Base-by-base conservation (phyloP, 202 grass and related monocot species). In the Saccharum hybrid region DNA sequence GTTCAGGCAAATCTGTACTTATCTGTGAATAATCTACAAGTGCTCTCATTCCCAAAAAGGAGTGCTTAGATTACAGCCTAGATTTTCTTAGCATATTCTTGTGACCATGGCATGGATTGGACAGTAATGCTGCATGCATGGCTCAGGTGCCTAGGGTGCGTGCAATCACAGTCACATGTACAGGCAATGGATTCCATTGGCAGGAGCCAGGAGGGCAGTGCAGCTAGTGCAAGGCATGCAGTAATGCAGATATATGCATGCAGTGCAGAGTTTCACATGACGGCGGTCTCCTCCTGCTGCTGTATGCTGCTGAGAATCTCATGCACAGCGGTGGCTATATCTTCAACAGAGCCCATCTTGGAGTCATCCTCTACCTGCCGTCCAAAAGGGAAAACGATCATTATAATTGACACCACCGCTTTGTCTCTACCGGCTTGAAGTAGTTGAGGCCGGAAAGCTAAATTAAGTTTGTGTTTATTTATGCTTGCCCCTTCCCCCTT, bases 361-460 rank as follows among this genome's bases (percentile, higher is more conserved):
- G 92, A 98, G 70, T 93, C 89, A 62, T 98, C 96, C 63, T 95
- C 93, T 71, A 98, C 96, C 96, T 98, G 75, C 67, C 81, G 45
- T 87, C 63, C 57, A 72, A 74, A 80, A 41, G 79, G 79, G 79
- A 80, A 84, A 65, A 28, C 40, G 49, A 70, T 22, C 56, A 36
- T 36, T 36, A 36, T 36, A 36, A 36, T 36, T 36, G 34, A 36
- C 34, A 36, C 4, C 34, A 4, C 34, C 34, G 34, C 2, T 59
- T 59, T 86, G 83, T 89, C 88, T 33, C 59, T 59, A 38, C 15
- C 46, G 14, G 30, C 48, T 5, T 38, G 39, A 5, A 18, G 19
- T 2, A 8, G 73, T 56, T n/a, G 7, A 0, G 18, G 4, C 19
- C 7, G 49, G 52, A 56, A 7, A n/a, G 34, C 19, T 7, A 1